These are phyloP conservation scores for Cryptosporidium viatorum DNA, from an alignment of 169 alveolate genomes.

Conservation along the genomic window DNA sequence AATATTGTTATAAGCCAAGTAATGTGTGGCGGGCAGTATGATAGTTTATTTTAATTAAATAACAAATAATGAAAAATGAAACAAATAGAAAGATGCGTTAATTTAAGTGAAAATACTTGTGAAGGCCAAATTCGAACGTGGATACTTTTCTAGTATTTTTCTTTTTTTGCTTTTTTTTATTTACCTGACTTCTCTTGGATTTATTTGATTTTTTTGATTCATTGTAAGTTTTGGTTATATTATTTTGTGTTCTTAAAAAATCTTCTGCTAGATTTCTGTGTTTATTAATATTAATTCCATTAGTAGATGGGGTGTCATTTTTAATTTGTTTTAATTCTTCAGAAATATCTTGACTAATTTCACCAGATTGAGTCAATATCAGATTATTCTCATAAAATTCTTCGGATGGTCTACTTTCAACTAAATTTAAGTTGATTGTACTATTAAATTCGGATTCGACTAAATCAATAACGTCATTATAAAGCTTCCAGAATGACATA, in stretches of 20 bases:
- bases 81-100: background rate
- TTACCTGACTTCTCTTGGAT: background rate
- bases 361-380: background rate
- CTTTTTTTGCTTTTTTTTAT: background rate
- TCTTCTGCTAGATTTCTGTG: background rate
- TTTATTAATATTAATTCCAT: background rate
- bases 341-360: background rate
- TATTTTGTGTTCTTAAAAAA: background rate
- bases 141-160: background rate
- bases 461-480: conserved; percentile 4
- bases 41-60: background rate
- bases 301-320: background rate
- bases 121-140: background rate
- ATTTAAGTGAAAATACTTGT: background rate
- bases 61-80: background rate
- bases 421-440: background rate
- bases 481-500: conserved; percentile 65
- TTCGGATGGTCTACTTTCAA: background rate
- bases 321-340: background rate
- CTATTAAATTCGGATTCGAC: background rate
- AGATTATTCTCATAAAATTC: background rate
- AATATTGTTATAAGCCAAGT: background rate
- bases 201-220: background rate
- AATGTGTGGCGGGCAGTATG: background rate
- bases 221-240: too few relatives aligned